Base-by-base conservation (phyloP, 306 rosid genomes). In the Lathyrus tuberosus region DNA sequence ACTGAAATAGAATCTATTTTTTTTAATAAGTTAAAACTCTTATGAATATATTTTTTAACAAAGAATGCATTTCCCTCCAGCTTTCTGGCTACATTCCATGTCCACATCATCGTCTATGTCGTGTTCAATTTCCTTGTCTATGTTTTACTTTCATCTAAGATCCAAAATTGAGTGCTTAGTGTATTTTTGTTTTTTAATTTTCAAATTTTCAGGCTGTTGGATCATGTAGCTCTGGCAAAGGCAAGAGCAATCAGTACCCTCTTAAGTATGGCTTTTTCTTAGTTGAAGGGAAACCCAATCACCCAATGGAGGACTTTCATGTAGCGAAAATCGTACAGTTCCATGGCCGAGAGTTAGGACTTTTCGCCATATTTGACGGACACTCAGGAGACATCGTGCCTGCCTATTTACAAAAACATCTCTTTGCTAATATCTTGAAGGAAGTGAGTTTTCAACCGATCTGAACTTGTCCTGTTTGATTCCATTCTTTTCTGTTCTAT, bases 251-350 rank as follows among this genome's bases (percentile, higher is more conserved):
- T 71, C 82, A 74, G 76, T 54, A 72, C 74, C 48, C 88, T 8
- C 91, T 79, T 69, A 91, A 81, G 82, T 91, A 86, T 91, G 97
- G 97, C 16, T 91, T 85, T 70, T 83, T 88, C 81, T 82, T 91
- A 9, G 96, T 89, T 52, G 80, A 88, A 88, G 97, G 97, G 71
- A 91, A 84, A 84, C 94, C 96, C 72, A 86, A 84, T 70, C 97
- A 91, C 72, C 89, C 97, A 33, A 91, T 91, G 96, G 96, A 91
- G 77, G 97, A 91, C 79, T 88, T 75, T 74, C 96, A 88, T 18
- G 95, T 91, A 6, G 92, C 97, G 11, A 84, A 91, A 80, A 78
- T 91, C 54, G 80, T 77, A 47, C 80, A 80, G 12, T 3, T 65
- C 20, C 69, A 54, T 31, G 92, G 85, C 16, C 80, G 24, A 0